Conservation (phyloP, 129 eudicot genomes). For the Artemisia annua region DNA sequence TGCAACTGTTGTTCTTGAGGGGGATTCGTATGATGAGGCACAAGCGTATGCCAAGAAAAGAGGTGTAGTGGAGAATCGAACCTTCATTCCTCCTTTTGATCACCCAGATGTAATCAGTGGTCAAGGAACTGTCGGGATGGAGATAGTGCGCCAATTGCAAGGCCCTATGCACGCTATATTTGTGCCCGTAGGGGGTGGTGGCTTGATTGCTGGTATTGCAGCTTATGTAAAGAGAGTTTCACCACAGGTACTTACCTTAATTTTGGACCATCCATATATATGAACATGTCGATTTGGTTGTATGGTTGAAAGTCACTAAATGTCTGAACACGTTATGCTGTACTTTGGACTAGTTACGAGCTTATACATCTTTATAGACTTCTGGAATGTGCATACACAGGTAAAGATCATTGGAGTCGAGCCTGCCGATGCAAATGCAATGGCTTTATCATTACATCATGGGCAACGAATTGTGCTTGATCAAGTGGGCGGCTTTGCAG, state of each 20-base stretch:
- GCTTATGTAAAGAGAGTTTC: constrained; percentile 81
- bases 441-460: constrained; percentile 86
- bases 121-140: constrained; percentile 93
- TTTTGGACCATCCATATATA: too few relatives aligned
- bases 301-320: too few relatives aligned
- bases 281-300: too few relatives aligned
- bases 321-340: too few relatives aligned
- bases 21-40: constrained; percentile 90
- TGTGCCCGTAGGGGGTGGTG: constrained; percentile 97
- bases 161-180: constrained; percentile 81
- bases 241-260: constrained; percentile 45
- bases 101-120: constrained; percentile 80
- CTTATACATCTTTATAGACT: neutral
- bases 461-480: constrained; percentile 69
- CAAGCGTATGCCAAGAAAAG: constrained; percentile 67
- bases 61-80: constrained; percentile 58
- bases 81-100: constrained; percentile 89
- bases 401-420: constrained; percentile 85
- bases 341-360: neutral
- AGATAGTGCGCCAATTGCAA: constrained; percentile 67
- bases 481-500: constrained; percentile 93
- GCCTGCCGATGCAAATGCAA: constrained; percentile 89
- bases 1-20: constrained; percentile 80
- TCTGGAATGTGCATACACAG: constrained; percentile 18
- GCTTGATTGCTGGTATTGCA: constrained; percentile 93